Conservation (phyloP, 1,284 basidiomycete species). For the Trichosporon faecale region DNA sequence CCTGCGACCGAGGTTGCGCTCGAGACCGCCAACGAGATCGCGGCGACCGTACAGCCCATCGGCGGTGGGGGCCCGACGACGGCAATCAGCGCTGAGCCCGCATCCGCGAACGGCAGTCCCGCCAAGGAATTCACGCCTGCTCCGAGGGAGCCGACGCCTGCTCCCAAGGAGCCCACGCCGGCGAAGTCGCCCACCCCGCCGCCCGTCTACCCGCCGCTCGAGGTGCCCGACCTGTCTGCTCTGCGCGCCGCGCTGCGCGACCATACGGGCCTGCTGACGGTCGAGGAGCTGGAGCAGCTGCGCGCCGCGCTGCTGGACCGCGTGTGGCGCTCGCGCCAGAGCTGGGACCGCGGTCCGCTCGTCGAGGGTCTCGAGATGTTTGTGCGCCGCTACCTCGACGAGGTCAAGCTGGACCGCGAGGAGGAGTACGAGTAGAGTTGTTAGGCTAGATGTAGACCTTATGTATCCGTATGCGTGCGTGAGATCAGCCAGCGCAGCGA, state of each 20-base stretch:
- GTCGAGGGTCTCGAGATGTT: constrained; percentile 58
- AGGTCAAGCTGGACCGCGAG: constrained; percentile 24
- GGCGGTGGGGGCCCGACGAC: not conserved
- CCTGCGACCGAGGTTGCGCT: constrained; percentile 51
- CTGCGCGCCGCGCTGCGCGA: constrained; percentile 30
- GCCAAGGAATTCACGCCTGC: not conserved
- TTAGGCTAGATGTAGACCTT: not conserved
- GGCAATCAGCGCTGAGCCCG: not conserved
- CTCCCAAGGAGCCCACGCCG: not conserved
- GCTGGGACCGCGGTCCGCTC: constrained; percentile 76
- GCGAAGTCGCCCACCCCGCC: constrained; percentile 19
- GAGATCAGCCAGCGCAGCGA: not conserved
- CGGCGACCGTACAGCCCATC: not conserved
- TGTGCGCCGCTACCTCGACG: constrained; percentile 26
- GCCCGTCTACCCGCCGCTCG: constrained; percentile 40
- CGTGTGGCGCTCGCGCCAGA: constrained; percentile 73
- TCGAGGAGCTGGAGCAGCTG: constrained; percentile 91
- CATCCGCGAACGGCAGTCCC: not conserved
- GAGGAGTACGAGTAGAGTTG: constrained; percentile 11
- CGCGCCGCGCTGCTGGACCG: constrained; percentile 75
- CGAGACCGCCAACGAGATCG: not conserved
- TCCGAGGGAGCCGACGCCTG: not conserved
- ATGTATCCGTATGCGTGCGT: not conserved
- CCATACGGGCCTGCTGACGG: constrained; percentile 60
- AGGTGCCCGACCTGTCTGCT: constrained; percentile 31